Conservation (phyloP, 2,329 filamentous ascomycete species). For the Apiospora sp. region DNA sequence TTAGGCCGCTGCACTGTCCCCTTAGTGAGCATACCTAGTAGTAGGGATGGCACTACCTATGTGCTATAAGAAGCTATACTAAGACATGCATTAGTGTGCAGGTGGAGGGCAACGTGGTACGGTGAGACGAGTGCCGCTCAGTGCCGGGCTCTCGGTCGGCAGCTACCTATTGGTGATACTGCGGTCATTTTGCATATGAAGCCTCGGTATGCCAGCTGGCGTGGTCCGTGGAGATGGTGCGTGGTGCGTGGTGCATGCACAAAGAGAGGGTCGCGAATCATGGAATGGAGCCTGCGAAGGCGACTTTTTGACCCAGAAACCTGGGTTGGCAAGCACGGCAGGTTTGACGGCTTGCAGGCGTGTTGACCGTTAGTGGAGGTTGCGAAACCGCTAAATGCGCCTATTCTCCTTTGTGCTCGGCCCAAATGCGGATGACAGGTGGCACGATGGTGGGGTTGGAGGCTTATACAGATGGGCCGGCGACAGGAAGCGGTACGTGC, state of each 20-base stretch:
- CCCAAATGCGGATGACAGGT: slow-evolving; percentile 1
- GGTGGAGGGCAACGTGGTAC: neutral
- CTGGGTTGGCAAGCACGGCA: neutral
- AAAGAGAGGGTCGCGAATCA: neutral
- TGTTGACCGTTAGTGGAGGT: neutral
- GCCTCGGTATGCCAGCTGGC: neutral
- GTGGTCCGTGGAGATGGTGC: no score
- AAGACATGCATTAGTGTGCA: slow-evolving; percentile 1
- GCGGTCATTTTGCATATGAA: neutral
- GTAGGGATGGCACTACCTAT: neutral
- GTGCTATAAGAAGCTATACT: neutral
- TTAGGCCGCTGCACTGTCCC: neutral
- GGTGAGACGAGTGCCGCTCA: neutral
- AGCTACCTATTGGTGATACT: neutral
- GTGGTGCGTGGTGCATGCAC: neutral
- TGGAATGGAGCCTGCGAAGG: neutral
- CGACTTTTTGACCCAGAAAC: neutral
- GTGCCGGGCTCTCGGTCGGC: neutral
- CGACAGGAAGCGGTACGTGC: slow-evolving; percentile 2
- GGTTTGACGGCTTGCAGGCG: neutral
- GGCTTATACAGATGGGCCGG: neutral
- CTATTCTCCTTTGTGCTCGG: neutral
- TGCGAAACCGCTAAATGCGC: neutral
- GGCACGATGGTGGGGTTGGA: neutral
- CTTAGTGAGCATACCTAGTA: neutral